phyloP scores from a whole-genome alignment of 306 rosid species.

The Castanospermum australe region DNA sequence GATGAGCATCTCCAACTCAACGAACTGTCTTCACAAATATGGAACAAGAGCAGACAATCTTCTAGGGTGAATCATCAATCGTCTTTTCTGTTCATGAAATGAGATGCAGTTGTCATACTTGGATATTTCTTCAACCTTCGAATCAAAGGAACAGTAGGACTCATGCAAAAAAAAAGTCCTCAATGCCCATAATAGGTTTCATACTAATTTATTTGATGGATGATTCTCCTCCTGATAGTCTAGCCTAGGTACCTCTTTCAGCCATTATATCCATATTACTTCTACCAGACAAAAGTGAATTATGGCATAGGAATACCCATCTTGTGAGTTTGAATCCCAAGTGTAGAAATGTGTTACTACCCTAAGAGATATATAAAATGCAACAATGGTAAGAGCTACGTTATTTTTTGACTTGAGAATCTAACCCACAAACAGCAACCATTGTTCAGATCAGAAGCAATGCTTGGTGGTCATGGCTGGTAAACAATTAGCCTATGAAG shows the following conservation, averaged over 20 bases:
- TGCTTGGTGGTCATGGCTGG: neutral
- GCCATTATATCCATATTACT: neutral
- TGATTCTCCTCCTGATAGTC: neutral
- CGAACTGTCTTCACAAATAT: constrained; percentile 50
- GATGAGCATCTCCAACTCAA: neutral
- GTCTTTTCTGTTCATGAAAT: constrained; percentile 52
- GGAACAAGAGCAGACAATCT: constrained; percentile 64
- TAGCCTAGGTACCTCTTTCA: neutral
- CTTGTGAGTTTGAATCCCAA: neutral
- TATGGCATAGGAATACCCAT: neutral
- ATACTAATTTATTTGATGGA: neutral
- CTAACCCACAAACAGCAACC: neutral
- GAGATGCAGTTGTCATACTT: neutral
- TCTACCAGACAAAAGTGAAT: neutral
- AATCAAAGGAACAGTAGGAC: neutral
- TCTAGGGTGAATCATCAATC: constrained; percentile 57
- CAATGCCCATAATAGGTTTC: neutral
- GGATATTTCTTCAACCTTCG: constrained; percentile 1
- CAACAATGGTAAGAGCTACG: neutral
- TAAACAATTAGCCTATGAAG: neutral
- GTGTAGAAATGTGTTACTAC: neutral
- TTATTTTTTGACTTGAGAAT: neutral
- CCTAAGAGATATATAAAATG: neutral
- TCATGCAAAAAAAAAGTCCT: neutral
- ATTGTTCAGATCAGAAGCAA: neutral